phyloP scores from a whole-genome alignment of 495 filamentous ascomycete species.

The Terfezia boudieri region DNA sequence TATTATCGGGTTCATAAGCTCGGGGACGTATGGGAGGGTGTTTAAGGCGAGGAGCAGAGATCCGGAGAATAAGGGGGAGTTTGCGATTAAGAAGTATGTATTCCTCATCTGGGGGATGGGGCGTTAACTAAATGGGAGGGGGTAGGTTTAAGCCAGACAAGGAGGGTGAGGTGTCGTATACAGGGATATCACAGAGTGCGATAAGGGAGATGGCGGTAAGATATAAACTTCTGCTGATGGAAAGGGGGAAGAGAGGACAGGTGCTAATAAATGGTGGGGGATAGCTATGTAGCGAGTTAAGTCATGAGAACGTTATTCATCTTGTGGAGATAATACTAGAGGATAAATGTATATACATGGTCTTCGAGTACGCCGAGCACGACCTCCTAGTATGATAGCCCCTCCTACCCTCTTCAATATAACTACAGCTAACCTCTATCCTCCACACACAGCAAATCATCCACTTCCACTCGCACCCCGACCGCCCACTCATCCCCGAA shows the following conservation, averaged over 20 bases:
- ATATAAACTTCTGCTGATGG: neutral
- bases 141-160: slow-evolving; percentile 93
- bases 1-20: slow-evolving; percentile 93
- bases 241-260: neutral
- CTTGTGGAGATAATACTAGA: slow-evolving; percentile 92
- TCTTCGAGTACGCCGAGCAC: slow-evolving; percentile 96
- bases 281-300: slow-evolving; percentile 70
- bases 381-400: slow-evolving; percentile 39
- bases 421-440: neutral
- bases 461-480: slow-evolving; percentile 82
- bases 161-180: slow-evolving; percentile 87
- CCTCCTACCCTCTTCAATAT: neutral
- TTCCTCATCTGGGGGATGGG: too few species aligned
- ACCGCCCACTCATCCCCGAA: slow-evolving; percentile 69
- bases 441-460: slow-evolving; percentile 47
- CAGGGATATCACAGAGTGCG: slow-evolving; percentile 91
- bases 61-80: slow-evolving; percentile 41
- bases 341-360: slow-evolving; percentile 99
- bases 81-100: slow-evolving; percentile 72
- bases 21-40: slow-evolving; percentile 94
- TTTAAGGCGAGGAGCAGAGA: slow-evolving; percentile 82
- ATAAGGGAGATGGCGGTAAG: slow-evolving; percentile 74
- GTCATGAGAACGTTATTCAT: slow-evolving; percentile 73
- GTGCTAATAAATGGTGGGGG: neutral
- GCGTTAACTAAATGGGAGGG: too few species aligned